Conservation (phyloP, 2,329 filamentous ascomycete species). For the Phaeosphaeriaceae sp. region DNA sequence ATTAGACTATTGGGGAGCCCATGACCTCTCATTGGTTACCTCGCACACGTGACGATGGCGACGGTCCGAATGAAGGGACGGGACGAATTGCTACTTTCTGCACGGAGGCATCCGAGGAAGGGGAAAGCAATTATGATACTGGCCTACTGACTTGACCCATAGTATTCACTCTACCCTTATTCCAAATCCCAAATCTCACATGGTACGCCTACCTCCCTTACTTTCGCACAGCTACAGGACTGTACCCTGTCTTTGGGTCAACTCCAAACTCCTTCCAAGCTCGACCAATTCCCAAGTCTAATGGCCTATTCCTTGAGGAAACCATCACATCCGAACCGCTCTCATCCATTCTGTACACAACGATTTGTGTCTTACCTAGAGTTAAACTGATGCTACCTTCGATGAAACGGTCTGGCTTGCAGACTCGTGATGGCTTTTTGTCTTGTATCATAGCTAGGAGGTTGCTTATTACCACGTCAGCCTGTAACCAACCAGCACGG, state of each 20-base stretch:
- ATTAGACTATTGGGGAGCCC: neutral
- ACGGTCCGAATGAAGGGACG: no score
- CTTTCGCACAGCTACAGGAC: no score
- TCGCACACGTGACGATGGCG: no score
- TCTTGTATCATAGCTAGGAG: slow-evolving; percentile 55
- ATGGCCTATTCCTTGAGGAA: neutral
- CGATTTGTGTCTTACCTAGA: slow-evolving; percentile 15
- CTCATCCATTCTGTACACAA: neutral
- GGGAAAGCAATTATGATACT: no score
- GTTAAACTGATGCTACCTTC: slow-evolving; percentile 30
- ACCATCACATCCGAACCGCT: neutral
- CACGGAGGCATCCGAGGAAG: no score
- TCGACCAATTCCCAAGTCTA: neutral
- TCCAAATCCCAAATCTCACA: no score
- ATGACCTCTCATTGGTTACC: no score
- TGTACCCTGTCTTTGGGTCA: neutral
- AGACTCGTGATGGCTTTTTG: neutral
- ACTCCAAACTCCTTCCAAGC: neutral
- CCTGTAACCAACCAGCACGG: slow-evolving; percentile 62
- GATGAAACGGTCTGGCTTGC: slow-evolving; percentile 15
- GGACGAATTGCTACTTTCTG: no score
- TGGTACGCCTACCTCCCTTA: no score
- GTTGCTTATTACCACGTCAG: slow-evolving; percentile 61
- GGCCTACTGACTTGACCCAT: no score
- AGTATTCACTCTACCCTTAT: no score